Base-by-base conservation (phyloP, 208 protist genomes). In the Trichomonas tenax region DNA sequence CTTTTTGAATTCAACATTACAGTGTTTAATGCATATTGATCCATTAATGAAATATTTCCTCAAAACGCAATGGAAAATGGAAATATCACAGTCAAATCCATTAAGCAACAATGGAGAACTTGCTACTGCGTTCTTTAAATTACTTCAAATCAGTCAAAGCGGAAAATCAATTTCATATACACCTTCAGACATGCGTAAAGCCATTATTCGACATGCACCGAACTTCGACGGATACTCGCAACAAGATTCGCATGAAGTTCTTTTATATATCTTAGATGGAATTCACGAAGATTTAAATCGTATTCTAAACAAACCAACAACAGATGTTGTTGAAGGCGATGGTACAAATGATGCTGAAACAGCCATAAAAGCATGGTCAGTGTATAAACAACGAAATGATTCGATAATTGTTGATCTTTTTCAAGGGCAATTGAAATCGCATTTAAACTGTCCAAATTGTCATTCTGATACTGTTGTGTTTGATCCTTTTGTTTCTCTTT, bases 271-370 rank as follows among this genome's bases (percentile, higher is more conserved):
- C 11, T 97, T 99, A 44, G 98, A 98, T 97, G 97, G 97, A 58
- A 97, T 99, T 88, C 97, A 98, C 88, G 98, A 99, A 97, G 98
- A 99, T 97, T 97, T 98, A 63, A 99, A 98, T 97, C 89, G 96
- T 15, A 97, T 98, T 26, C 36, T 23, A 2, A 95, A 96, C 23
- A 98, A 98, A 96, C 97, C 97, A 38, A 96, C 96, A 36, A 96
- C 97, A 10, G 63, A 41, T 9, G n/a, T 21, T 26, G 46, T 48
- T 14, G 49, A 82, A 34, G 81, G 81, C 31, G 86, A 95, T 95
- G 86, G 86, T 9, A 63, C 86, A 34, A 51, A 95, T 36, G 86
- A 95, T 36, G 23, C 36, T 36, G 86, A 63, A 31, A 44, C 40
- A 36, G 86, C 86, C 0, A 23, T 58, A 2, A 46, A 95, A 38